These are phyloP conservation scores for Fusarium chuoi DNA, from an alignment of 2,329 filamentous ascomycete genomes.

Conservation along the genomic window DNA sequence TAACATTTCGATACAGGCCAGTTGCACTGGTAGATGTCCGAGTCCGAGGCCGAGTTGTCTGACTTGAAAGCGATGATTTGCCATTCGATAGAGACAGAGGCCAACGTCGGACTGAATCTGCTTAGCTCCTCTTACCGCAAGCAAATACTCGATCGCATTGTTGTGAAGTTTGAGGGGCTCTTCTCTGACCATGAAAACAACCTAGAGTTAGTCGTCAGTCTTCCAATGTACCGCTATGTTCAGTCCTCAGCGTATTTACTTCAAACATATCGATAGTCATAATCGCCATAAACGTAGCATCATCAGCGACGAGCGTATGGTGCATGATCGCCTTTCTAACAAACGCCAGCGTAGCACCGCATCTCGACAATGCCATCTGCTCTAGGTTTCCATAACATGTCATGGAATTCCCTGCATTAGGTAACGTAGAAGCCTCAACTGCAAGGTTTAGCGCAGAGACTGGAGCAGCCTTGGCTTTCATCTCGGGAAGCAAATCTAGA, in stretches of 20 bases:
- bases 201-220: background rate
- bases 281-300: background rate
- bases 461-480: background rate
- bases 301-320: background rate
- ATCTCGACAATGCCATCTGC: background rate
- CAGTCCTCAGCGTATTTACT: rapidly evolving
- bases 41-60: background rate
- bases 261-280: background rate
- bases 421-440: background rate
- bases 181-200: background rate
- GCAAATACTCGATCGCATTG: background rate
- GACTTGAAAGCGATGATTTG: background rate
- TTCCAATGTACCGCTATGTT: rapidly evolving
- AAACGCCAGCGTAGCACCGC: background rate
- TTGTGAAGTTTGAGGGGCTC: background rate
- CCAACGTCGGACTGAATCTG: background rate
- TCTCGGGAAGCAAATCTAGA: background rate
- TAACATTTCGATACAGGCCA: background rate
- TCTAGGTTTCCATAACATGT: background rate
- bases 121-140: background rate
- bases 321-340: background rate
- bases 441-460: background rate
- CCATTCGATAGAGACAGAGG: background rate
- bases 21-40: background rate
- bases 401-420: background rate